phyloP scores from a whole-genome alignment of 2,329 filamentous ascomycete genomes.

The Cephalotrichum gorgonifer region DNA sequence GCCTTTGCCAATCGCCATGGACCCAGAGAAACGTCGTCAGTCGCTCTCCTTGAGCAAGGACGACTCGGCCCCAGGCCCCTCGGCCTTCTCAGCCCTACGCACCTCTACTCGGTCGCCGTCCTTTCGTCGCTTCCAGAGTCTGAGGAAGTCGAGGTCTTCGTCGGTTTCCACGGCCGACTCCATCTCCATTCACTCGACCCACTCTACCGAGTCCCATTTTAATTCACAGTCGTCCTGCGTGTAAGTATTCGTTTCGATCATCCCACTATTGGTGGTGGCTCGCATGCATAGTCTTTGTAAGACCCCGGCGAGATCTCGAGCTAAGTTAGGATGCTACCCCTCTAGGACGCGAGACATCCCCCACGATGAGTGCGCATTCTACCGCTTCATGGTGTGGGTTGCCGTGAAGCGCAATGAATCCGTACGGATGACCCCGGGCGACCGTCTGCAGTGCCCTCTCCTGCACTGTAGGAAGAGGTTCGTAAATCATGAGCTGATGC shows the following conservation, averaged over 20 bases:
- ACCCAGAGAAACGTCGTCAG: conserved; percentile 2
- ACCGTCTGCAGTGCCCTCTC: conserved; percentile 41
- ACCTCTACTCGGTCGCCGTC: conserved; percentile 19
- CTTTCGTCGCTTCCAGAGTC: conserved; percentile 18
- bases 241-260: conserved; percentile 15
- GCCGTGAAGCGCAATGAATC: conserved; percentile 44
- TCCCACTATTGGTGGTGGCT: neutral
- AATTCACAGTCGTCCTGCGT: conserved; percentile 15
- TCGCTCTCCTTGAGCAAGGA: neutral
- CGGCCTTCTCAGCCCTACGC: conserved; percentile 20
- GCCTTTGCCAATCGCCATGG: neutral
- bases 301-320: neutral
- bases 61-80: conserved; percentile 13
- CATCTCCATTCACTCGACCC: conserved; percentile 11
- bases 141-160: conserved; percentile 19
- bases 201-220: conserved; percentile 10
- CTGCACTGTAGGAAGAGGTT: conserved; percentile 39
- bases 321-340: neutral
- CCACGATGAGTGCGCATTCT: conserved; percentile 38
- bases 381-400: conserved; percentile 46
- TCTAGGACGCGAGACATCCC: conserved; percentile 17
- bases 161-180: conserved; percentile 15
- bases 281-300: neutral
- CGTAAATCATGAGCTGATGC: conserved; percentile 41
- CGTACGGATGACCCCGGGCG: conserved; percentile 32